These are phyloP conservation scores for Infundibulicybe gibba DNA, from an alignment of 768 basidiomycete genomes.

Conservation along the genomic window DNA sequence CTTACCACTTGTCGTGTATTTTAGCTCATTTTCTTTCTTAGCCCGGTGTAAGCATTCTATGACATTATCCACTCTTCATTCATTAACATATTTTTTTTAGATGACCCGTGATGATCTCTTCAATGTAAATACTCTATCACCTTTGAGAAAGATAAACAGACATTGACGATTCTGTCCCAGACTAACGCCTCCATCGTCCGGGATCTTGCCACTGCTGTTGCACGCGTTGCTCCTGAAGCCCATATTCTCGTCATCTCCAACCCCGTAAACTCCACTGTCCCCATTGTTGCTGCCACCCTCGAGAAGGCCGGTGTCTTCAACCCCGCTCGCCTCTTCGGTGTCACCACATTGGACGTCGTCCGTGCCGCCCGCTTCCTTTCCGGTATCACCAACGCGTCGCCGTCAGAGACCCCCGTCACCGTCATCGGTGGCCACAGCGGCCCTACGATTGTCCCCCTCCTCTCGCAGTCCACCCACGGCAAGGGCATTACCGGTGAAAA, in stretches of 20 bases:
- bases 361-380: slow-evolving; percentile 90
- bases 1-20: slow-evolving; percentile 1
- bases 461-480: slow-evolving; percentile 76
- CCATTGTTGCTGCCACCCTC: slow-evolving; percentile 91
- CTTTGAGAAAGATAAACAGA: background rate
- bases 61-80: slow-evolving; percentile 1
- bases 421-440: slow-evolving; percentile 97
- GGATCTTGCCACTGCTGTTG: slow-evolving; percentile 88
- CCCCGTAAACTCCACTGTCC: slow-evolving; percentile 98
- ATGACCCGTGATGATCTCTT: slow-evolving; percentile 98
- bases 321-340: slow-evolving; percentile 87
- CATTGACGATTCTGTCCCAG: slow-evolving; percentile 40
- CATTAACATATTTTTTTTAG: slow-evolving; percentile 35
- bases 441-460: slow-evolving; percentile 94
- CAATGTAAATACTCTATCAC: slow-evolving; percentile 56
- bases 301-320: slow-evolving; percentile 92
- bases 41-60: slow-evolving; percentile 71
- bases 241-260: slow-evolving; percentile 97
- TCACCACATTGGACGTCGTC: slow-evolving; percentile 98
- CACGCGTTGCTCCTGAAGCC: slow-evolving; percentile 85
- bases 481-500: slow-evolving; percentile 71
- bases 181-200: slow-evolving; percentile 98
- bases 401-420: slow-evolving; percentile 67
- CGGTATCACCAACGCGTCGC: slow-evolving; percentile 60
- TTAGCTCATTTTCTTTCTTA: slow-evolving; percentile 30